These are phyloP conservation scores for Sordariomycetes sp. DNA, from an alignment of 2,329 filamentous ascomycete genomes.

Conservation along the genomic window DNA sequence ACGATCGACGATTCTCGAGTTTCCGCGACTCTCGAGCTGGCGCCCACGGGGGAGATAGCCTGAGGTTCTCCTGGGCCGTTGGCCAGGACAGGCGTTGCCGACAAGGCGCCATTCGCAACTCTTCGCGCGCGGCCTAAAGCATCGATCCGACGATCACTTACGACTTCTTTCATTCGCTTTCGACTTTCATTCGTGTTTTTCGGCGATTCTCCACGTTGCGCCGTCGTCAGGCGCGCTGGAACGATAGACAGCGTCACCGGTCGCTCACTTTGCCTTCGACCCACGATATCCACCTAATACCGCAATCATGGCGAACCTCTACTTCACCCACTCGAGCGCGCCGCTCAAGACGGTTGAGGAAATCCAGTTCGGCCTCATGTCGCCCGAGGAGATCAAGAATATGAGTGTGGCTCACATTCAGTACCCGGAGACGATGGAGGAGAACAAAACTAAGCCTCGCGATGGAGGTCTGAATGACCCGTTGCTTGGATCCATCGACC, in stretches of 20 bases:
- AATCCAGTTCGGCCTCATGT: conserved; percentile 97
- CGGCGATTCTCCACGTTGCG: conserved; percentile 7
- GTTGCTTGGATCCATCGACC: conserved; percentile 90
- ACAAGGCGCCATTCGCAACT: conserved; percentile 22
- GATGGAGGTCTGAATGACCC: conserved; percentile 92
- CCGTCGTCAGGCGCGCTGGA: conserved; percentile 5
- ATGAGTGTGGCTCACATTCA: conserved; percentile 96
- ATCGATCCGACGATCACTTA: conserved; percentile 19
- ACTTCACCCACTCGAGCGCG: conserved; percentile 86
- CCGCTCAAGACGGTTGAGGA: conserved; percentile 96
- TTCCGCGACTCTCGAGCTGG: conserved; percentile 26
- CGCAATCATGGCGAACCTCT: conserved; percentile 79
- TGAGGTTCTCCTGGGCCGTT: conserved; percentile 37
- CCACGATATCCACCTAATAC: conserved; percentile 11
- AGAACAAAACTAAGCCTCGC: conserved; percentile 82
- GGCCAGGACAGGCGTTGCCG: conserved; percentile 22
- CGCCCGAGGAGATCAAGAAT: conserved; percentile 96
- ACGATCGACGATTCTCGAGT: conserved; percentile 25
- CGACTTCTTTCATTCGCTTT: conserved; percentile 9
- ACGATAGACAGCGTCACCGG: conserved; percentile 4
- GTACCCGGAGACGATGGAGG: conserved; percentile 99
- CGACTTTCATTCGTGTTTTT: conserved; percentile 15
- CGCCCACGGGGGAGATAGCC: conserved; percentile 35
- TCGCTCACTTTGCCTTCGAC: conserved; percentile 7
- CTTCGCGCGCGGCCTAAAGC: conserved; percentile 18